phyloP scores from a whole-genome alignment of 129 eudicot genomes.

The Flaveria linearis region DNA sequence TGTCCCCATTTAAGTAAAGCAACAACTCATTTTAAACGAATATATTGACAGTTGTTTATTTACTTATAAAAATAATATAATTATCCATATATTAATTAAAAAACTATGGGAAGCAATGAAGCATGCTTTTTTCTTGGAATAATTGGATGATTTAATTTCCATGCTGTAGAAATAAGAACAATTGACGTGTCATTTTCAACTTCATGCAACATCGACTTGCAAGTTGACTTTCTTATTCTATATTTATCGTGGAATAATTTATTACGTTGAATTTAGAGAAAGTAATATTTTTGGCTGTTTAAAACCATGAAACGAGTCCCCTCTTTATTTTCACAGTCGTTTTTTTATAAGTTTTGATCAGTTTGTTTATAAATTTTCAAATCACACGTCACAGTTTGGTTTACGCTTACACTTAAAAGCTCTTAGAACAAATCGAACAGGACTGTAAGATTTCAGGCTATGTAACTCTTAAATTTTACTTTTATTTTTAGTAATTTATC shows the following conservation, averaged over 20 bases:
- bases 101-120: conserved; percentile 15
- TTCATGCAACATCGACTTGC: conserved; percentile 1
- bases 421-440: no score
- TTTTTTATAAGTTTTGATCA: no score
- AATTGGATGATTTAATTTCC: conserved; percentile 26
- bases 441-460: no score
- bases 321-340: no score
- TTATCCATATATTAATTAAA: neutral
- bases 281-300: neutral
- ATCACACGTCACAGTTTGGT: no score
- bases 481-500: no score
- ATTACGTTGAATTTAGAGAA: neutral
- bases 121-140: conserved; percentile 17
- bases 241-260: neutral
- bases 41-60: neutral
- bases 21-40: no score
- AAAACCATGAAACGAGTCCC: neutral
- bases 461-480: no score
- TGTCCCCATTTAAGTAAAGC: no score
- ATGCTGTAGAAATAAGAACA: conserved; percentile 26
- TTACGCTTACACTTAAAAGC: no score
- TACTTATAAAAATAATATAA: neutral
- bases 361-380: no score
- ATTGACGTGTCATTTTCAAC: conserved; percentile 21
- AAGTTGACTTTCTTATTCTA: conserved; percentile 23